Percentiles rank a stretch among this genome's conserved stretches.
These are phyloP conservation scores for Xylariaceae sp. DNA, from an alignment of 2,329 filamentous ascomycete species.

Conservation along the genomic window DNA sequence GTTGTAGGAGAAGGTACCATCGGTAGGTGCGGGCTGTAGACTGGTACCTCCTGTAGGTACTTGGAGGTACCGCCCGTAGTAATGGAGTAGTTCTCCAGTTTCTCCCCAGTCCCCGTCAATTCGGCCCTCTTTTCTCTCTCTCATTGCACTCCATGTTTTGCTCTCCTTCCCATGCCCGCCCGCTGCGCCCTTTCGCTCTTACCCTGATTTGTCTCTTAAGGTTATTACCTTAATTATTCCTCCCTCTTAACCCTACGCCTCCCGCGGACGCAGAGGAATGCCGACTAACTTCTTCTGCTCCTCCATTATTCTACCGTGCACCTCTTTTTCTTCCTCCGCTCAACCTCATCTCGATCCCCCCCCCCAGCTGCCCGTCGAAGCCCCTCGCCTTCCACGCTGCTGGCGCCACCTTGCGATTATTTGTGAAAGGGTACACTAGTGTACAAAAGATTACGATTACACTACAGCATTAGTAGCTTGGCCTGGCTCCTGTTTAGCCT, in stretches of 20 bases:
- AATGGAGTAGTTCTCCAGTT: no score
- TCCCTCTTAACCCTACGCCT: neutral
- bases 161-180: no score
- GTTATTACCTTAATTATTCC: neutral
- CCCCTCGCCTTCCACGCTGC: neutral
- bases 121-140: no score
- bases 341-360: neutral
- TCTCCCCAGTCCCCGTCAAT: no score
- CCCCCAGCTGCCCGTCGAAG: neutral
- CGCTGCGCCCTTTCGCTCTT: no score
- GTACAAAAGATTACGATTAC: neutral
- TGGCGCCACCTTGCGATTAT: neutral
- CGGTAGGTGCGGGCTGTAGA: no score
- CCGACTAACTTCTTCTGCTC: constrained; percentile 1
- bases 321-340: constrained; percentile 6
- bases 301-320: neutral
- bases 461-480: neutral
- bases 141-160: no score
- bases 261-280: neutral
- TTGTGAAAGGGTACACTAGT: neutral
- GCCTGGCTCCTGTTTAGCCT: constrained; percentile 5
- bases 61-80: no score
- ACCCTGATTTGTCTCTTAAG: no score
- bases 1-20: no score
- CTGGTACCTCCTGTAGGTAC: no score